Conservation (phyloP, 2,329 filamentous ascomycete species). For the Fusarium anthophilum region DNA sequence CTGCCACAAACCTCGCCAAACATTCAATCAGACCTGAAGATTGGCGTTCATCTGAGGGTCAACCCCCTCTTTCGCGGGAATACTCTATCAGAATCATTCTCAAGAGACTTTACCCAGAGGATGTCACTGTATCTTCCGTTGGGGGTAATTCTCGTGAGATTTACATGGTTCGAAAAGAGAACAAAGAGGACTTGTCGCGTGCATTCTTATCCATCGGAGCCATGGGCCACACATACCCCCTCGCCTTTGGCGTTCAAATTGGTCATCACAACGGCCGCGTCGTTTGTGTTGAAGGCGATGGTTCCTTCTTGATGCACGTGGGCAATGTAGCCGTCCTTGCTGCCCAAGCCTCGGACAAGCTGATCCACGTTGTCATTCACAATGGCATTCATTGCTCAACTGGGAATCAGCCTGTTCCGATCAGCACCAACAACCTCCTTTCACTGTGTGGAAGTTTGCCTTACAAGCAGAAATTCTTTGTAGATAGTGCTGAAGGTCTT, state of each 20-base stretch:
- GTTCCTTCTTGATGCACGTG: not conserved
- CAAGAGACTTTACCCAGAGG: not conserved
- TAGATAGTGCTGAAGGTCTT: slow-evolving; percentile 7
- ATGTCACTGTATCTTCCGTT: slow-evolving; percentile 12
- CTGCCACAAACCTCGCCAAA: not conserved
- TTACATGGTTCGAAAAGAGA: slow-evolving; percentile 13
- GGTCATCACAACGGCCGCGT: not conserved
- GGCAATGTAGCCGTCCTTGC: not conserved
- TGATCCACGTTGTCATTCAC: slow-evolving; percentile 1
- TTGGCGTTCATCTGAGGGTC: not conserved
- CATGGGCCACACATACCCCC: not conserved
- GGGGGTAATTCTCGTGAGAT: slow-evolving; percentile 11
- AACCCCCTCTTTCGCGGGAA: not conserved
- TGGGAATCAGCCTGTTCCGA: not conserved
- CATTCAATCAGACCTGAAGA: not conserved
- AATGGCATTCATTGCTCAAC: not conserved
- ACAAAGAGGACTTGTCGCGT: not conserved
- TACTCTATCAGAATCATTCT: not conserved
- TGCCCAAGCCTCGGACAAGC: not conserved
- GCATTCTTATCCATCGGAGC: not conserved
- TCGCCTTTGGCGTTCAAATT: not conserved
- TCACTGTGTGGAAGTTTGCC: slow-evolving; percentile 1
- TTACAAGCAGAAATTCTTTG: slow-evolving; percentile 17
- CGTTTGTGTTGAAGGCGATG: not conserved
- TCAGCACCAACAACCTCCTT: not conserved